Evolutionary conservation across 164 flowering plant genomes (phyloP).

Genomic region (Magnolia kwangsiensis): DNA sequence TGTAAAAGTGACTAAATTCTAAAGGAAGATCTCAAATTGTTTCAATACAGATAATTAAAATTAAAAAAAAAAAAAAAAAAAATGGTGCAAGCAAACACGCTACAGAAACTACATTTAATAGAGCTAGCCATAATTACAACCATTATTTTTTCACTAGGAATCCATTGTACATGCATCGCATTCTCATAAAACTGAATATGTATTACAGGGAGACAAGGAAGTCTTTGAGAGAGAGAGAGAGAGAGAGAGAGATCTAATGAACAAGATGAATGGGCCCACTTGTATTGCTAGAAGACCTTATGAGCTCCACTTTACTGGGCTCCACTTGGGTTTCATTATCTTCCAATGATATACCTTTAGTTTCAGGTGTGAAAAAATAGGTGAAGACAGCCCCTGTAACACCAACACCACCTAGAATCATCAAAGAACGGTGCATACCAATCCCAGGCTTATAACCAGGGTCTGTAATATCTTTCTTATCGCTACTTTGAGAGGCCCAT

Average conservation of each 20-base stretch:
- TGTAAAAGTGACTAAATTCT: no score
- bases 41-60: no score
- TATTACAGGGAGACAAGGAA: no score
- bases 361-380: conserved; percentile 43
- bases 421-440: conserved; percentile 32
- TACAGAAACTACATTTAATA: no score
- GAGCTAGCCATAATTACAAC: no score
- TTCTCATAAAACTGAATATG: no score
- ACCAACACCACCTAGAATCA: conserved; percentile 41
- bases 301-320: background rate
- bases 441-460: conserved; percentile 20
- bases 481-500: conserved; percentile 38
- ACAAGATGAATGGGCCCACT: background rate
- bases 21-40: no score
- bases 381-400: conserved; percentile 38
- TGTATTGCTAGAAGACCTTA: background rate
- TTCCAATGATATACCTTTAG: conserved; percentile 60
- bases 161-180: no score
- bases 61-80: no score
- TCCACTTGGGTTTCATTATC: conserved; percentile 48
- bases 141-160: no score
- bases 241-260: background rate
- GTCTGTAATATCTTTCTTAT: background rate
- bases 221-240: background rate
- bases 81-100: no score